Percentiles rank a stretch among this genome's conserved stretches.
phyloP scores from a whole-genome alignment of 1,284 basidiomycete species.

The Ustilago trichophora region DNA sequence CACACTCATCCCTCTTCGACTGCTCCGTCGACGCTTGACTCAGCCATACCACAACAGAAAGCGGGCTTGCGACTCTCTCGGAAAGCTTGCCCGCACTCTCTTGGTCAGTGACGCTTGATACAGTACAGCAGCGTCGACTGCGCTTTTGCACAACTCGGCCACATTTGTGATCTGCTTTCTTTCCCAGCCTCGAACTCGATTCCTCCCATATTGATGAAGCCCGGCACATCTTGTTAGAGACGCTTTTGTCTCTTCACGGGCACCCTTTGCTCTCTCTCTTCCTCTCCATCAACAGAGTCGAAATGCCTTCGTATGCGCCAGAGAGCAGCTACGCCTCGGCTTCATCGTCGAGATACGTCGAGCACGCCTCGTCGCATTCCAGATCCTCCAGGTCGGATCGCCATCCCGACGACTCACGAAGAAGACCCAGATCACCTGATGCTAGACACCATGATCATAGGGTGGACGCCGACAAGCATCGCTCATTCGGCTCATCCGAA shows the following conservation, averaged over 20 bases:
- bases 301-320: conserved; percentile 21
- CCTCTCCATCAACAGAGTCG: background rate
- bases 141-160: too few relatives aligned
- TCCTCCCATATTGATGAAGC: background rate
- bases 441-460: background rate
- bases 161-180: too few relatives aligned
- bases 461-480: conserved; percentile 2
- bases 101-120: too few relatives aligned
- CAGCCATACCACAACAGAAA: background rate
- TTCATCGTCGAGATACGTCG: conserved; percentile 21
- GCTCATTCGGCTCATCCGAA: background rate
- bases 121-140: background rate
- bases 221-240: background rate
- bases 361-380: conserved; percentile 3
- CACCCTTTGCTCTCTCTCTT: background rate
- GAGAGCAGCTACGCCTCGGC: conserved; percentile 12
- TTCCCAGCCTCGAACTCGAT: background rate
- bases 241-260: background rate
- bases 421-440: conserved; percentile 8
- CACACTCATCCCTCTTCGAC: background rate
- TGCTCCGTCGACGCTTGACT: background rate
- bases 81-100: too few relatives aligned
- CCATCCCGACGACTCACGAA: background rate
- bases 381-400: conserved; percentile 9
- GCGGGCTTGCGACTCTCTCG: too few relatives aligned